Evolutionary conservation across 2,329 filamentous ascomycete genomes (phyloP).

Genomic region (Periconia macrospinosa): DNA sequence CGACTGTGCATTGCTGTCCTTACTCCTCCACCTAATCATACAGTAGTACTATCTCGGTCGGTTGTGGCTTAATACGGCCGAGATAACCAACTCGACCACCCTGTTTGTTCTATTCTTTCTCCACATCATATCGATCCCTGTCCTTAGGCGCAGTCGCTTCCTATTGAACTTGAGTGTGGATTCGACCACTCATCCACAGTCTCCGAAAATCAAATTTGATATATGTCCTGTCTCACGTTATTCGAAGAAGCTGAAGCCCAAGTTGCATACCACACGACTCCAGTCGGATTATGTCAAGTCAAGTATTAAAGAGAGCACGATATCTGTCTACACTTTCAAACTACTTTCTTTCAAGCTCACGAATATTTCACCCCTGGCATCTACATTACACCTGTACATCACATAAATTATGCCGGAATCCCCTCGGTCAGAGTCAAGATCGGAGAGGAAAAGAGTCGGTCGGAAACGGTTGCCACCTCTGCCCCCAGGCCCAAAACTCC

Average conservation of each 20-base stretch:
- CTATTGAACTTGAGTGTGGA: neutral
- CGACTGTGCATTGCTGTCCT: neutral
- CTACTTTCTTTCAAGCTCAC: neutral
- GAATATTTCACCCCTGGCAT: neutral
- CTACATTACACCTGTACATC: neutral
- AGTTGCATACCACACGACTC: neutral
- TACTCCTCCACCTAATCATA: neutral
- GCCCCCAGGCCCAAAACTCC: constrained; percentile 32
- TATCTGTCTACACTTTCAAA: no score
- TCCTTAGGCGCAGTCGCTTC: neutral
- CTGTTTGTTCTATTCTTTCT: neutral
- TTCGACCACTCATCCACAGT: neutral
- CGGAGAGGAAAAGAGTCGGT: constrained; percentile 28
- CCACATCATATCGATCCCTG: neutral
- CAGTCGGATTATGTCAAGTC: no score
- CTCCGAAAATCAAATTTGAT: neutral
- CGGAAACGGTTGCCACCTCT: constrained; percentile 37
- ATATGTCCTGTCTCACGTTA: neutral
- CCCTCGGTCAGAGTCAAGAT: constrained; percentile 13
- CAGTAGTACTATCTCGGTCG: neutral
- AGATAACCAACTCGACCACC: neutral
- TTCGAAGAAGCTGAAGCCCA: neutral
- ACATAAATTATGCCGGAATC: neutral
- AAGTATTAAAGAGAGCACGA: no score
- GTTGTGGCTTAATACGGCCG: neutral